A percentile compares a stretch with the other conserved stretches of the same genome.
These are phyloP conservation scores for Pelargonium citronellum DNA, from an alignment of 441 rosid species.

Conservation along the genomic window DNA sequence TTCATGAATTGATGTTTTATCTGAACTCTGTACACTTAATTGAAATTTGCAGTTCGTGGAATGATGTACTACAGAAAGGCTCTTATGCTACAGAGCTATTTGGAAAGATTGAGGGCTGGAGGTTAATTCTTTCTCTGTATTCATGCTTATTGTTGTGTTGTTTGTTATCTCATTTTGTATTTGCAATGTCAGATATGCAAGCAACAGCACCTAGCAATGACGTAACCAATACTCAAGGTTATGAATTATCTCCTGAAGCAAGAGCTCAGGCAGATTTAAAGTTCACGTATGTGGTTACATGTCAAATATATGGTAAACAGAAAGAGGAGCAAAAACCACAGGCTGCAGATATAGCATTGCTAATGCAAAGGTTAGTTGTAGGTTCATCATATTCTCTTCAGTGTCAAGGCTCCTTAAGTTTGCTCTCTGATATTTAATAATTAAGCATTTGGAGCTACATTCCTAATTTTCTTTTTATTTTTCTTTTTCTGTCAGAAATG, in stretches of 20 bases:
- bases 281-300: conserved; percentile 91
- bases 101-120: conserved; percentile 65
- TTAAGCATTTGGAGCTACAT: not conserved
- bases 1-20: conserved; percentile 3
- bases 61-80: conserved; percentile 99
- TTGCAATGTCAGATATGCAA: conserved; percentile 51
- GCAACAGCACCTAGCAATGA: conserved; percentile 49
- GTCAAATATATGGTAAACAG: conserved; percentile 98
- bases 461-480: conserved; percentile 14
- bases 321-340: conserved; percentile 94
- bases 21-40: conserved; percentile 15
- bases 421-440: not conserved
- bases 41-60: conserved; percentile 77
- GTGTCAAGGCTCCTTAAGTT: not conserved
- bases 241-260: conserved; percentile 89
- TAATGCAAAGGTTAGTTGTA: conserved; percentile 77
- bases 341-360: conserved; percentile 87
- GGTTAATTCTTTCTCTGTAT: conserved; percentile 42
- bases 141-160: conserved; percentile 13
- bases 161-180: conserved; percentile 23
- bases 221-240: conserved; percentile 61
- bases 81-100: conserved; percentile 83
- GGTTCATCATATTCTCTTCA: not conserved
- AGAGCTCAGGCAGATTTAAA: conserved; percentile 88
- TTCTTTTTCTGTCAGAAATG: conserved; percentile 58